Conservation (phyloP, 139 green algal genomes). For the Parachlorella kessleri region DNA sequence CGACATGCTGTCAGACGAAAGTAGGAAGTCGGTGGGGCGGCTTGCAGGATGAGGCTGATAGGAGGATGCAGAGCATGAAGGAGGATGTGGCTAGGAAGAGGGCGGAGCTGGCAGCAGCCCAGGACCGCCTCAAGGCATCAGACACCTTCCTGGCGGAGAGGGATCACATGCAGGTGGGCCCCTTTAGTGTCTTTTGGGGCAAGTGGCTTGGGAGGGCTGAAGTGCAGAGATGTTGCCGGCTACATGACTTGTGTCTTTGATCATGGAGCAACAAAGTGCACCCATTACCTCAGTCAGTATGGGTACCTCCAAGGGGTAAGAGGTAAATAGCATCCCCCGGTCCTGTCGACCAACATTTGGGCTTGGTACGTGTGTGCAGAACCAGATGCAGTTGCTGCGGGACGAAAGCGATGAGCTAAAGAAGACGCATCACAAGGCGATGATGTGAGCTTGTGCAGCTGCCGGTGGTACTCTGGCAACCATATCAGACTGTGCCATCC, state of each 20-base stretch:
- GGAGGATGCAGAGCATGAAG: constrained; percentile 4
- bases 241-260: neutral
- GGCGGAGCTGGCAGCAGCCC: constrained; percentile 50
- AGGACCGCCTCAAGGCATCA: constrained; percentile 43
- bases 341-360: neutral
- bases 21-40: neutral
- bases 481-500: no score
- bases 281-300: neutral
- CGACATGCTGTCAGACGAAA: neutral
- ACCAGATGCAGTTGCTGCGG: neutral
- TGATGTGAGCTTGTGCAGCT: constrained; percentile 6
- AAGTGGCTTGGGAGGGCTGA: neutral
- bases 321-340: neutral
- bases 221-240: neutral
- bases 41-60: neutral
- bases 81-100: constrained; percentile 2
- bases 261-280: neutral
- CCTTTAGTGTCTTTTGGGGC: no score
- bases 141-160: constrained; percentile 47
- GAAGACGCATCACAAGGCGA: neutral
- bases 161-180: constrained; percentile 18
- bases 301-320: no score
- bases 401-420: constrained; percentile 13
- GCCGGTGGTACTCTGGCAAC: no score
- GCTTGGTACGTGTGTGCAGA: no score